Evolutionary conservation across 148 eudicot genomes (phyloP), one percentile per base, ranked within the genome.

Genomic region (Spergularia bocconei): DNA sequence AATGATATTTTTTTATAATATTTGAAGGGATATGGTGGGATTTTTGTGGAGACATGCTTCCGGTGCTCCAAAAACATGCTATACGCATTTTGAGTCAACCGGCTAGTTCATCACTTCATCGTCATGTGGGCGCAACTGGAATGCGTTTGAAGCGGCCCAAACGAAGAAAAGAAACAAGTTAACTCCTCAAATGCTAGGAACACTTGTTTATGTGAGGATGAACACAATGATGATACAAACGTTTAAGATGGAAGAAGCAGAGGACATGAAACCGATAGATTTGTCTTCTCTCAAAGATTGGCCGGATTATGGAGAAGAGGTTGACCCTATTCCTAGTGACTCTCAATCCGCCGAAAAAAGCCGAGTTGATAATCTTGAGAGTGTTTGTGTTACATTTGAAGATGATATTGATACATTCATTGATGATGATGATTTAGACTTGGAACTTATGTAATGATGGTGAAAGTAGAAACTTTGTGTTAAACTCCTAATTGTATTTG

Each of bases 121-220:
- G 6, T 41, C 44, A 41, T 41, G 44, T 41, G 44, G 2, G 44
- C 44, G 44, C 44, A 41, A 41, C 8, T 41, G 72, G 60, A 70
- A 61, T 70, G 73, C 60, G n/a, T 70, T 70, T 70, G 73, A 70
- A 70, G 73, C 59, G 38, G 73, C 60, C 20, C 61, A 70, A 53
- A 53, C 44, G 2, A 51, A 70, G 39, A 70, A 70, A 60, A 70
- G 39, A 25, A 70, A 70, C 52, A 52, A 21, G 44, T 16, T 54
- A 17, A 20, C 47, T 53, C 73, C 61, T 15, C 23, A 25, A 5
- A 52, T 70, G 60, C 16, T 70, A 16, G 15, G 20, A 21, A 15
- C 41, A 13, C 16, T 47, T 44, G 56, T 68, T 68, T 68, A 68
- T 48, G 15, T 47, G 23, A 70, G 57, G 57, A 53, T 52, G 60